Evolutionary conservation across 148 eudicot genomes (phyloP).

Genomic region (Amaranthus palmeri): DNA sequence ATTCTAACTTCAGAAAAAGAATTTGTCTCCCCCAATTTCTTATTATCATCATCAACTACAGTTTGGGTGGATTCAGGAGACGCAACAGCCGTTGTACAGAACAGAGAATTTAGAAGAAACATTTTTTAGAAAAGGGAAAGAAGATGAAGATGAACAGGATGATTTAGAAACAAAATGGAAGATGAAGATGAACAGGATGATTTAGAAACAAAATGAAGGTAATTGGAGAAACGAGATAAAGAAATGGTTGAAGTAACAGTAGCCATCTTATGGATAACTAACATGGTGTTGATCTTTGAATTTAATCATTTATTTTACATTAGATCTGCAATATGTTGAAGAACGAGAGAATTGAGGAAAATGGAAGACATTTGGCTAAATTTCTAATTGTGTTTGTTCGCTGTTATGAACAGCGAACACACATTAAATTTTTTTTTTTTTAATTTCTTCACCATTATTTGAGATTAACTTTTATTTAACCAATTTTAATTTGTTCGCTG

Average conservation of each 20-base stretch:
- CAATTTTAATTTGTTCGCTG: too few species aligned
- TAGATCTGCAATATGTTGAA: too few species aligned
- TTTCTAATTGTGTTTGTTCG: too few species aligned
- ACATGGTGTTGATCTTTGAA: constrained; percentile 22
- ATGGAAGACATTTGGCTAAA: too few species aligned
- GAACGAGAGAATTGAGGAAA: too few species aligned
- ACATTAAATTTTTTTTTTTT: too few species aligned
- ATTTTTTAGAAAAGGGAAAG: constrained; percentile 15
- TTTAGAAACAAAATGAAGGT: constrained; percentile 35
- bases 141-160: constrained; percentile 24
- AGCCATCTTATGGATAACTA: constrained; percentile 42
- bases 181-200: too few species aligned
- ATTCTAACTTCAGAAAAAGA: constrained; percentile 27
- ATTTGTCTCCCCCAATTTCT: constrained; percentile 23
- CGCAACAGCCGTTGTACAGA: constrained; percentile 38
- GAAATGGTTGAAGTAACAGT: constrained; percentile 30
- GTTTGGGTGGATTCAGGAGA: constrained; percentile 31
- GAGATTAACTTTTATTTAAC: too few species aligned
- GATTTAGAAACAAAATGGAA: constrained; percentile 26
- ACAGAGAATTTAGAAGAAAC: constrained; percentile 13
- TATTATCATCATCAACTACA: constrained; percentile 10
- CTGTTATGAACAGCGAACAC: too few species aligned
- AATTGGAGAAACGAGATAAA: constrained; percentile 36
- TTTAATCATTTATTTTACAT: too few species aligned
- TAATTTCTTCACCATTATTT: too few species aligned